phyloP scores from a whole-genome alignment of 225 moss, liverwort and hornwort genomes.

The Lunularia cruciata region DNA sequence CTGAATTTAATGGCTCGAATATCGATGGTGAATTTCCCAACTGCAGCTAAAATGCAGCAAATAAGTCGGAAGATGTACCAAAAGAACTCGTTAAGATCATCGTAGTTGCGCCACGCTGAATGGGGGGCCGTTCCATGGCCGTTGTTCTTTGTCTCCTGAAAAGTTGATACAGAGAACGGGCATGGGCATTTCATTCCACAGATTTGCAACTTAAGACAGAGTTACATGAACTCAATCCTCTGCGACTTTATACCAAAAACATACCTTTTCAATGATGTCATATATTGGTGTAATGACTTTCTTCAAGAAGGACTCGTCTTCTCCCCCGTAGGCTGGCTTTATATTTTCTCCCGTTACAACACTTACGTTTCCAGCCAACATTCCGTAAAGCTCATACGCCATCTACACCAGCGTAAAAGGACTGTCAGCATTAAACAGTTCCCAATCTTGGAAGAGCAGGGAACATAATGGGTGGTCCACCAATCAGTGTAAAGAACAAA shows the following conservation, averaged over 20 bases:
- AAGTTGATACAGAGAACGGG: too few species aligned
- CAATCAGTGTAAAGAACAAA: too few species aligned
- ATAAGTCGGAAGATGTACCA: conserved; percentile 41
- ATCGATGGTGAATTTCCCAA: neutral
- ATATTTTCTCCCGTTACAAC: conserved; percentile 86
- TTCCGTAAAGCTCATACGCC: conserved; percentile 92
- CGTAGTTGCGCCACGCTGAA: conserved; percentile 96
- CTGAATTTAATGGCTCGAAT: too few species aligned
- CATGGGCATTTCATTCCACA: too few species aligned
- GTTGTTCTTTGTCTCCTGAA: conserved; percentile 69
- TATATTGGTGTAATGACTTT: conserved; percentile 78
- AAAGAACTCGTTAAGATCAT: conserved; percentile 96
- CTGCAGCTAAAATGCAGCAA: neutral
- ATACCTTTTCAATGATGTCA: conserved; percentile 60
- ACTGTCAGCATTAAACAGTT: too few species aligned
- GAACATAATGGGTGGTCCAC: too few species aligned
- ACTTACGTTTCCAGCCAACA: conserved; percentile 92
- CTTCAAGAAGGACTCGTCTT: conserved; percentile 73
- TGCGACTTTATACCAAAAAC: too few species aligned
- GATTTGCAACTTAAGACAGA: too few species aligned
- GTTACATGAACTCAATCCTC: too few species aligned
- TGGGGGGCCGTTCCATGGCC: conserved; percentile 79
- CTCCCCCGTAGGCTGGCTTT: conserved; percentile 92
- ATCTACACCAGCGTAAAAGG: conserved; percentile 60
- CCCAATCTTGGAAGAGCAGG: too few species aligned